Evolutionary conservation across 371 early-diverging fungal genomes (phyloP), one percentile per base, ranked within the genome.

Genomic region (Mortierella sp.): DNA sequence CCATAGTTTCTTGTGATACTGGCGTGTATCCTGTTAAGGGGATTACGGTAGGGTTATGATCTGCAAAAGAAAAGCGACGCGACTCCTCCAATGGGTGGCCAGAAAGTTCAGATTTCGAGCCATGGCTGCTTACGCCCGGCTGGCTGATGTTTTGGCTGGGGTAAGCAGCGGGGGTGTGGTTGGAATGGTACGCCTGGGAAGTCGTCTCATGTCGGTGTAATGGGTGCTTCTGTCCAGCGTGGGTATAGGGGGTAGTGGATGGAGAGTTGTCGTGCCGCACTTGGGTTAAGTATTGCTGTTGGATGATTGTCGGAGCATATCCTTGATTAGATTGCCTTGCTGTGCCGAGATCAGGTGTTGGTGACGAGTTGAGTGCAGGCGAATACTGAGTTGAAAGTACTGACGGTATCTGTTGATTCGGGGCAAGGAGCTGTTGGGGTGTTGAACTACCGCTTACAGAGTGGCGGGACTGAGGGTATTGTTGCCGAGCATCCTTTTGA

Each of bases 1-100:
- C 66, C 32, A 22, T 47, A 58, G 10, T 12, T 20, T 20, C 37
- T n/a, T 62, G 65, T 4, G 62, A 62, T 14, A 61, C 57, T 2
- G 64, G 57, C 57, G 73, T 64, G 28, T 74, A 79, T 54, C 80
- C 80, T 57, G 72, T 71, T 30, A 74, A 35, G 0, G 75, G 72
- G 26, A 68, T 62, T 39, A 63, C 20, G 43, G 40, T 40, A 0
- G 10, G 12, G 18, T 52, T 43, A 43, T 61, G 68, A 26, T 61
- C 58, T 14, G 64, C 51, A 35, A 55, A 43, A 0, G 65, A 64
- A 10, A 60, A 62, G 24, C 51, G 43, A 37, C 28, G 60, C 4
- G 65, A 18, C 22, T 32, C 35, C 32, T 68, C 37, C n/a, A n/a
- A 20, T 28, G 18, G 18, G 9, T n/a, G 51, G n/a, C 9, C 18